These are phyloP conservation scores for Allomyces arbusculus DNA, from an alignment of 192 early-diverging fungal genomes.

Conservation along the genomic window DNA sequence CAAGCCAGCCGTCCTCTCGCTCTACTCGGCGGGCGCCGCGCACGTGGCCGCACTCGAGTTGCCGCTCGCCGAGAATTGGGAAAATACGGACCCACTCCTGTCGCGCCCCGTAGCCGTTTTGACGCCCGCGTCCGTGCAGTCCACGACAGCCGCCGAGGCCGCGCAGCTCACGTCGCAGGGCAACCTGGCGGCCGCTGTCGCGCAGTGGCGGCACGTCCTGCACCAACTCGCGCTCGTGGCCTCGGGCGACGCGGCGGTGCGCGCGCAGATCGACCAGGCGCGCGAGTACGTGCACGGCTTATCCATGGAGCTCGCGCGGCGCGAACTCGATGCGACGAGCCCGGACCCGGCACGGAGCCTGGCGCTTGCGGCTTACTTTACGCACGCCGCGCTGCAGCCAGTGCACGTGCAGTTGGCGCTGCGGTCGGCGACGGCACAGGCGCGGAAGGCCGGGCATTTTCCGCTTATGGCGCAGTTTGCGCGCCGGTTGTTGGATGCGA, in stretches of 20 bases:
- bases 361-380: slow-evolving; percentile 90
- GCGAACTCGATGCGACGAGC: slow-evolving; percentile 30
- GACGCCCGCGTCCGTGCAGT: neutral
- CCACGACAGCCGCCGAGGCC: neutral
- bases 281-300: slow-evolving; percentile 86
- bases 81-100: slow-evolving; percentile 21
- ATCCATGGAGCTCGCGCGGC: slow-evolving; percentile 61
- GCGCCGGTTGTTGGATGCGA: slow-evolving; percentile 69
- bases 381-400: slow-evolving; percentile 74
- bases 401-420: slow-evolving; percentile 73
- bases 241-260: neutral
- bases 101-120: neutral
- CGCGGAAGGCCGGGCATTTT: slow-evolving; percentile 67
- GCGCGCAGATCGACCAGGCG: slow-evolving; percentile 42
- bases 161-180: neutral
- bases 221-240: neutral
- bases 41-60: slow-evolving; percentile 38
- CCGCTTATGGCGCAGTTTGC: slow-evolving; percentile 73
- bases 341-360: slow-evolving; percentile 41
- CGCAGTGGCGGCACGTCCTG: neutral
- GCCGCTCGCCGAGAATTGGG: slow-evolving; percentile 44
- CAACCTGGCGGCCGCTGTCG: neutral
- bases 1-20: slow-evolving; percentile 66
- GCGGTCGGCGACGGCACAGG: slow-evolving; percentile 65
- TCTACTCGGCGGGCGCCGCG: slow-evolving; percentile 56